Percentiles rank a stretch among this genome's conserved stretches.
Conservation (phyloP, 2,329 filamentous ascomycete species). For the Pezicula radicicola region DNA sequence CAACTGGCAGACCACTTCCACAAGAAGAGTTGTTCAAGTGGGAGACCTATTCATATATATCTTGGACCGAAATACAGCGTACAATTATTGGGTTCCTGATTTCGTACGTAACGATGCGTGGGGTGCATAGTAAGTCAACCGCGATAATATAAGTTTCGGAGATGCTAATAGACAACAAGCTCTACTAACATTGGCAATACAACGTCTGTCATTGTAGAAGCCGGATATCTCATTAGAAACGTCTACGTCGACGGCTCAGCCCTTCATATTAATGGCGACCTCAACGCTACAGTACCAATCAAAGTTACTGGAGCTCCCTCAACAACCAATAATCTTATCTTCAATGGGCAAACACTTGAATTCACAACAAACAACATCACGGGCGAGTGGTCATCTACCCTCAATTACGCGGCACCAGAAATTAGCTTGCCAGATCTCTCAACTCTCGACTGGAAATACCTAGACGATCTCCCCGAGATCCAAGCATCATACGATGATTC, state of each 20-base stretch:
- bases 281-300: slow-evolving; percentile 65
- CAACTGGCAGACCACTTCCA: slow-evolving; percentile 53
- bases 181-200: slow-evolving; percentile 28
- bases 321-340: slow-evolving; percentile 50
- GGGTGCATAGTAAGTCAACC: slow-evolving; percentile 26
- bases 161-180: slow-evolving; percentile 12
- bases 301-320: slow-evolving; percentile 64
- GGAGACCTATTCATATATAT: slow-evolving; percentile 28
- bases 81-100: slow-evolving; percentile 67
- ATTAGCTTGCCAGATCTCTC: slow-evolving; percentile 56
- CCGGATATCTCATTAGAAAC: slow-evolving; percentile 61
- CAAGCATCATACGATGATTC: slow-evolving; percentile 63
- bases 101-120: slow-evolving; percentile 36
- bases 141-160: background rate
- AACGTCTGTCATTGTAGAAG: slow-evolving; percentile 57
- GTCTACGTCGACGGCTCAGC: slow-evolving; percentile 52
- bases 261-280: slow-evolving; percentile 64
- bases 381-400: slow-evolving; percentile 45
- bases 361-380: slow-evolving; percentile 40
- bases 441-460: slow-evolving; percentile 61
- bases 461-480: slow-evolving; percentile 72
- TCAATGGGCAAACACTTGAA: slow-evolving; percentile 50
- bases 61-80: slow-evolving; percentile 61
- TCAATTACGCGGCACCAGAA: slow-evolving; percentile 47
- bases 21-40: slow-evolving; percentile 49